Conservation (phyloP, 2,329 filamentous ascomycete species). For the Colletotrichum chrysophilum region DNA sequence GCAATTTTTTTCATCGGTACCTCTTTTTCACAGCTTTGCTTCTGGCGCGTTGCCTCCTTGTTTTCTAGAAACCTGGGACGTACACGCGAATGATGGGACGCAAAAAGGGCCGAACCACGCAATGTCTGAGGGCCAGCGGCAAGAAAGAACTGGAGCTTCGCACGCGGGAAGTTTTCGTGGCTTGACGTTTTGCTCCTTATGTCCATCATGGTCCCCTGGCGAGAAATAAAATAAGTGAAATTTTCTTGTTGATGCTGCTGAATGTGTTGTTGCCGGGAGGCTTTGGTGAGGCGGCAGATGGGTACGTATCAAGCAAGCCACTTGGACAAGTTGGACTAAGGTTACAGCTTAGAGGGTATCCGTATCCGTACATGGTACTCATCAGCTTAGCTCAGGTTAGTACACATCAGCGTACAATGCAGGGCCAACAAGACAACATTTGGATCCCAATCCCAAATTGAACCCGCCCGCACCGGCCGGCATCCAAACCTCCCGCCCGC, state of each 20-base stretch:
- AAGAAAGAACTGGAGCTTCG: slow-evolving; percentile 13
- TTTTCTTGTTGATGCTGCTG: background rate
- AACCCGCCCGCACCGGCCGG: background rate
- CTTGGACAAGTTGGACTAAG: background rate
- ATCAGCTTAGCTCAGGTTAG: too few relatives aligned
- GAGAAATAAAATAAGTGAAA: background rate
- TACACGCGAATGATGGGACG: background rate
- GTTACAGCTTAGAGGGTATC: background rate
- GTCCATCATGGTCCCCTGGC: background rate
- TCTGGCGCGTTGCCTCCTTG: background rate
- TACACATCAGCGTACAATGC: background rate
- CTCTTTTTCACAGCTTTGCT: background rate
- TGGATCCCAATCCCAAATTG: background rate
- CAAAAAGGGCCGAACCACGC: slow-evolving; percentile 14
- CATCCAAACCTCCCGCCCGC: background rate
- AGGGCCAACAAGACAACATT: background rate
- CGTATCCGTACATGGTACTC: background rate
- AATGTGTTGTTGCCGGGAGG: background rate
- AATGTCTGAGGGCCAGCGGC: background rate
- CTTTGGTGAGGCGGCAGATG: background rate
- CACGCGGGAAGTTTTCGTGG: slow-evolving; percentile 8
- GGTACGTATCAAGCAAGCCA: background rate
- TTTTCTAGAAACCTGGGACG: background rate
- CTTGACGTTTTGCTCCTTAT: background rate
- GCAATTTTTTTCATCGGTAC: slow-evolving; percentile 2